Conservation (phyloP, 768 basidiomycete genomes). For the Hemileccinum rubropunctum region DNA sequence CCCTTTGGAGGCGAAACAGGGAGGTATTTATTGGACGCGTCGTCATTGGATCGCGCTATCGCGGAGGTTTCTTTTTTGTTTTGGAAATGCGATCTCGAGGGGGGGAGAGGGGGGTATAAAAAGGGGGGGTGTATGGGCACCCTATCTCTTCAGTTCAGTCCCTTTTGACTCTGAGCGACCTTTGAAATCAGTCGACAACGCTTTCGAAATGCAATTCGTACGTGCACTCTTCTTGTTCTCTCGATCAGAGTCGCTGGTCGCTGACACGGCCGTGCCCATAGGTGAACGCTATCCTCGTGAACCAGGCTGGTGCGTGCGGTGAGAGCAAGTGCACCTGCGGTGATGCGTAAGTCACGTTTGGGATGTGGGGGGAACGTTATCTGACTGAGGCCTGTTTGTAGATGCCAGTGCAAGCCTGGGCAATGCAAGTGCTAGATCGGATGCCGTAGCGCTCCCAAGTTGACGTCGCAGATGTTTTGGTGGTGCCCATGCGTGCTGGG, state of each 20-base stretch:
- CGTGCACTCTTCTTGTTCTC: not conserved
- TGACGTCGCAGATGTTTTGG: too few relatives aligned
- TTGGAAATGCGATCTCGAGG: too few relatives aligned
- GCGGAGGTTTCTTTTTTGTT: too few relatives aligned
- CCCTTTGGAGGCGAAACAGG: too few relatives aligned
- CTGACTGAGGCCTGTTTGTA: not conserved
- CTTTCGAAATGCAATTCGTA: conserved; percentile 17
- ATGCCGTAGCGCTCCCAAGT: too few relatives aligned
- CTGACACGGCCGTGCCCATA: conserved; percentile 2
- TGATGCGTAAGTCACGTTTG: conserved; percentile 1
- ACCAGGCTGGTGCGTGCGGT: conserved; percentile 13
- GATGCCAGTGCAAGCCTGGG: conserved; percentile 16
- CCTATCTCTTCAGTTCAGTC: not conserved
- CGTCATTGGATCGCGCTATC: too few relatives aligned
- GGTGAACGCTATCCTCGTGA: conserved; percentile 12
- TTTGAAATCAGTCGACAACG: not conserved
- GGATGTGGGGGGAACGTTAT: too few relatives aligned
- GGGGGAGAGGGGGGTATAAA: too few relatives aligned
- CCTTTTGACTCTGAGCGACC: not conserved
- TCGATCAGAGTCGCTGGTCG: not conserved
- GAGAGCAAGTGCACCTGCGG: conserved; percentile 7
- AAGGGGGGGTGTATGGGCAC: not conserved
- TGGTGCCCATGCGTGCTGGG: too few relatives aligned
- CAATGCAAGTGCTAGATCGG: conserved; percentile 13
- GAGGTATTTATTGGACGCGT: too few relatives aligned